Base-by-base conservation (phyloP, 2,329 filamentous ascomycete species). In the Verticillium albo-atrum region DNA sequence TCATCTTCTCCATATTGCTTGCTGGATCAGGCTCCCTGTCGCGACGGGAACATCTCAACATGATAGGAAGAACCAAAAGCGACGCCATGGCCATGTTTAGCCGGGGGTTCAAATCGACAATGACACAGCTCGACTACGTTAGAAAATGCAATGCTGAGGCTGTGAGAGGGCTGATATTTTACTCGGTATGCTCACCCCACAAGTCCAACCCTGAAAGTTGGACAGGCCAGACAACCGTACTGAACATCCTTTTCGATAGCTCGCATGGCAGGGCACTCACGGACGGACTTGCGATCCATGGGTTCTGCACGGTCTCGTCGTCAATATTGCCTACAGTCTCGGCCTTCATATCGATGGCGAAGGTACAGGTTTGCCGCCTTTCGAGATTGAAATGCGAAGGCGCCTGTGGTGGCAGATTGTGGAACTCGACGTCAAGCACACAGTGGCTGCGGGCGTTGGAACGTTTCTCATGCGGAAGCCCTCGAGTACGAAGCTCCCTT, bases 271-370 rank as follows among this genome's bases (percentile, higher is more conserved):
- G 32, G 32, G 32, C 32, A 15, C 32, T 34, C 32, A 34, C 10
- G 10, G 32, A 37, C 15, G 35, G 9, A 17, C 26, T 1, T 17
- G 14, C 6, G 42, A 57, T 14, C 47, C 55, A 6, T 87, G 84
- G 82, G 79, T 86, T 51, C 67, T 89, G n/a, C 84, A 82, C 56
- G 86, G 86, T 3, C 75, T 85, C 20, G 77, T 84, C 5, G 76
- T 89, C 26, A 81, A 87, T 23, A 84, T 89, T 56, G 86, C 85
- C 1, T 83, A 88, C 67, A 86, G 86, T 66, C 86, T 89, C 77
- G 86, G 87, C 1, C 77, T 89, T 54, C 85, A 89, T 61, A 79
- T 82, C 6, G 86, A 89, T 59, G 58, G 58, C 1, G 37, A 50
- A 10, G 37, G 34, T 3, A 15, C 34, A 4, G 17, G 23, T 12